Evolutionary conservation across 2,329 filamentous ascomycete genomes (phyloP).

Genomic region (Colletotrichum acutatum): DNA sequence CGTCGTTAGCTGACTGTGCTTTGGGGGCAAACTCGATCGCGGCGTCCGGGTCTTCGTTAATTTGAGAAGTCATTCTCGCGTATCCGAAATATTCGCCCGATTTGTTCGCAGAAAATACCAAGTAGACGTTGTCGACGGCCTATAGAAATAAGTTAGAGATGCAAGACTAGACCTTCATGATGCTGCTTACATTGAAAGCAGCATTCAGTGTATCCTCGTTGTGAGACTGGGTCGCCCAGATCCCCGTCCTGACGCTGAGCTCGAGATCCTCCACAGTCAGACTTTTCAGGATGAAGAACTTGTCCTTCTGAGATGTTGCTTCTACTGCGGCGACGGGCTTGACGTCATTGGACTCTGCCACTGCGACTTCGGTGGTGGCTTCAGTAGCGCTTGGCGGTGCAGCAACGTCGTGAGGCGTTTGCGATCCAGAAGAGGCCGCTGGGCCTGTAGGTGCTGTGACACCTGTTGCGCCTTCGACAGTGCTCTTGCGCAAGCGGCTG

Average conservation of each 20-base stretch:
- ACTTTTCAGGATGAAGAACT: constrained; percentile 94
- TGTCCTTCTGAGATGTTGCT: constrained; percentile 64
- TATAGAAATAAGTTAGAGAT: constrained; percentile 48
- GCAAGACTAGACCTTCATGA: not conserved
- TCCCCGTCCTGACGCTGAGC: constrained; percentile 84
- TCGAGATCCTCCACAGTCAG: constrained; percentile 91
- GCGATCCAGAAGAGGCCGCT: constrained; percentile 48
- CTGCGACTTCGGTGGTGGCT: not conserved
- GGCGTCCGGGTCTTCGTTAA: constrained; percentile 79
- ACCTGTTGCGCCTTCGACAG: constrained; percentile 57
- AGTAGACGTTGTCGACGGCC: constrained; percentile 84
- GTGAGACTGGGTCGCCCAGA: constrained; percentile 95
- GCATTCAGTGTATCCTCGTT: constrained; percentile 87
- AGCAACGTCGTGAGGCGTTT: constrained; percentile 11
- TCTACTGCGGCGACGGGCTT: constrained; percentile 30
- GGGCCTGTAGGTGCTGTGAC: constrained; percentile 66
- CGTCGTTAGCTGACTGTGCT: constrained; percentile 65
- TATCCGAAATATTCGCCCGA: constrained; percentile 98
- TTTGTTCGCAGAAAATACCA: constrained; percentile 97
- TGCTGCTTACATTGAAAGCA: constrained; percentile 76
- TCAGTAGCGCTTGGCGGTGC: not conserved
- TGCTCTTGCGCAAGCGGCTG: constrained; percentile 77
- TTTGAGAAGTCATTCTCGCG: constrained; percentile 87
- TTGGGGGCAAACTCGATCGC: constrained; percentile 77
- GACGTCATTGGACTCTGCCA: constrained; percentile 8